Percentiles rank a stretch among this genome's conserved stretches.
Conservation (phyloP, 768 basidiomycete species). For the Kwoniella heveanensis region DNA sequence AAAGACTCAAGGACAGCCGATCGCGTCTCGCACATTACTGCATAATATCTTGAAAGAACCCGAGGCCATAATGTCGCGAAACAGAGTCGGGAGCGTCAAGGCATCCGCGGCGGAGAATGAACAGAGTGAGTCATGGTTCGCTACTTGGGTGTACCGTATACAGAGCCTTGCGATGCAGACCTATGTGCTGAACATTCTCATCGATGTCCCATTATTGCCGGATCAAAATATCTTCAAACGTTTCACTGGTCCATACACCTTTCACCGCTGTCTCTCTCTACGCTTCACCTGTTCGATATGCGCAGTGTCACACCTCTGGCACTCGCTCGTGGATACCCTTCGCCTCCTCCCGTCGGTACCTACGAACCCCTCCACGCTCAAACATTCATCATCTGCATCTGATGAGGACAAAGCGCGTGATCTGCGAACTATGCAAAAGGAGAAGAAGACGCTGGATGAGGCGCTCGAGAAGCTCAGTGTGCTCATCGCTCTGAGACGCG, state of each 20-base stretch:
- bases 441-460: conserved; percentile 32
- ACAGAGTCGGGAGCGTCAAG: conserved; percentile 12
- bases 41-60: too few species aligned
- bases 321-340: conserved; percentile 44
- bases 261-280: too few species aligned
- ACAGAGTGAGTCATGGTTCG: conserved; percentile 14
- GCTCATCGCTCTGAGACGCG: conserved; percentile 34
- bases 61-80: conserved; percentile 15
- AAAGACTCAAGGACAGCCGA: too few species aligned
- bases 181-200: background rate
- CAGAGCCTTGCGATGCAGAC: too few species aligned
- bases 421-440: conserved; percentile 13
- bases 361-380: conserved; percentile 7
- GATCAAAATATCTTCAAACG: too few species aligned
- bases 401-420: conserved; percentile 12
- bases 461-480: conserved; percentile 41
- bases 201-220: too few species aligned
- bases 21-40: too few species aligned
- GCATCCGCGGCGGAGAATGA: conserved; percentile 14
- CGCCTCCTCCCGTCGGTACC: conserved; percentile 36
- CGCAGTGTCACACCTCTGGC: conserved; percentile 43
- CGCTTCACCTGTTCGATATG: too few species aligned
- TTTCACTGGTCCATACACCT: too few species aligned
- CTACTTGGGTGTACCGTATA: background rate
- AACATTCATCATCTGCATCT: background rate